These are phyloP conservation scores for Cardamine resedifolia DNA, from an alignment of 345 rosid species.

Conservation along the genomic window DNA sequence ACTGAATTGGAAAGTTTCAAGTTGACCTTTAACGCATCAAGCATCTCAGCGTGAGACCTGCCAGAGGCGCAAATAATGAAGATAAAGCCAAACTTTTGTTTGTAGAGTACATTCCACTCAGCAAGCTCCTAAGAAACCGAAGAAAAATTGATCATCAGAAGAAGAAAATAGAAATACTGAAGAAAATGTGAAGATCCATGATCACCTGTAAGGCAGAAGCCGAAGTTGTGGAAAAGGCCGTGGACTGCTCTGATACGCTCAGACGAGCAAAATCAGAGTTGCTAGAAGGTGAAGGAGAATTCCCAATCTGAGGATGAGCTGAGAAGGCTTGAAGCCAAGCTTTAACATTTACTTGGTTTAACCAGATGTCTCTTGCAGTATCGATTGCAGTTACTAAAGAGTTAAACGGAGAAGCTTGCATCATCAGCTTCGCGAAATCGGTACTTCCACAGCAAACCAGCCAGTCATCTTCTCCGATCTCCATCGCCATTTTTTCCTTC, in stretches of 20 bases:
- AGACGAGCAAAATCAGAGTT: slow-evolving; percentile 53
- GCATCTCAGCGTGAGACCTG: slow-evolving; percentile 69
- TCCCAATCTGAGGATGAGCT: slow-evolving; percentile 90
- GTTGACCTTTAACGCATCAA: slow-evolving; percentile 70
- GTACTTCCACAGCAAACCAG: slow-evolving; percentile 83
- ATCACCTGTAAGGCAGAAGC: slow-evolving; percentile 61
- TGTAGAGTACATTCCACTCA: slow-evolving; percentile 71
- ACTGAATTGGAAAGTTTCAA: neutral
- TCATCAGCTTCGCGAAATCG: slow-evolving; percentile 65
- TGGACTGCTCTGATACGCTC: slow-evolving; percentile 84
- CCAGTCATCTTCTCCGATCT: slow-evolving; percentile 60
- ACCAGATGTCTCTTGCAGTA: slow-evolving; percentile 76
- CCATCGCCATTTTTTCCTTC: slow-evolving; percentile 22
- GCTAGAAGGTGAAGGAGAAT: slow-evolving; percentile 45
- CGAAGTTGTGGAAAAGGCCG: slow-evolving; percentile 80
- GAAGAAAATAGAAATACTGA: neutral
- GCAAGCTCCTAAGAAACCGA: slow-evolving; percentile 55
- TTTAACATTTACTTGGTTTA: slow-evolving; percentile 69
- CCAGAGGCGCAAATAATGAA: slow-evolving; percentile 85
- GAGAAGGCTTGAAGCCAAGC: slow-evolving; percentile 93
- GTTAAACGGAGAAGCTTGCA: slow-evolving; percentile 54
- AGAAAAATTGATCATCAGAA: neutral
- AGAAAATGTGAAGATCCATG: slow-evolving; percentile 6
- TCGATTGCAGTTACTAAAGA: slow-evolving; percentile 52
- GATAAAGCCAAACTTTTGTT: slow-evolving; percentile 67